Evolutionary conservation across 805 yeast species (phyloP).

Genomic region (Kuraishia capsulata): DNA sequence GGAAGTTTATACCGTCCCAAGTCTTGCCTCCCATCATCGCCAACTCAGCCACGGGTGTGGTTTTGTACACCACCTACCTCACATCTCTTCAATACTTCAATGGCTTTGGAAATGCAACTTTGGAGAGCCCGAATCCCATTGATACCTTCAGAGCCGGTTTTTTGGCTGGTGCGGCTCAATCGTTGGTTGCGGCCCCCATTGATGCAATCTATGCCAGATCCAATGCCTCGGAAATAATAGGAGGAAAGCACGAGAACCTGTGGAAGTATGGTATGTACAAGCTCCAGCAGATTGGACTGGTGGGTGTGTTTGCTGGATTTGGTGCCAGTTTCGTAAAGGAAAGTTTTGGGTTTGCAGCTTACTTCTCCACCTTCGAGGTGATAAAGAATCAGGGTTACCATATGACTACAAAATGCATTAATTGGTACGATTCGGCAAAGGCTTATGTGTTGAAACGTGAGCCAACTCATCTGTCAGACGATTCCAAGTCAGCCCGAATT

Average conservation of each 20-base stretch:
- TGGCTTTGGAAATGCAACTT: conserved; percentile 9
- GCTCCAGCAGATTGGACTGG: conserved; percentile 61
- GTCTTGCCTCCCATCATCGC: conserved; percentile 83
- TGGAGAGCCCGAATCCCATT: conserved; percentile 23
- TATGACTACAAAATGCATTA: conserved; percentile 33
- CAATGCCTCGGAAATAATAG: conserved; percentile 61
- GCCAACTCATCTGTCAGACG: neutral
- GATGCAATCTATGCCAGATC: conserved; percentile 87
- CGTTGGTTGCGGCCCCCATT: conserved; percentile 88
- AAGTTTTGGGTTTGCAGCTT: conserved; percentile 72
- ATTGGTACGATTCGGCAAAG: conserved; percentile 28
- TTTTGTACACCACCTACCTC: conserved; percentile 76
- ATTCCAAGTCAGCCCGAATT: neutral
- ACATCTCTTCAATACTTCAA: conserved; percentile 35
- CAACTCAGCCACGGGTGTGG: conserved; percentile 82
- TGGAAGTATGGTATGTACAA: conserved; percentile 72
- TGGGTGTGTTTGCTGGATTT: conserved; percentile 88
- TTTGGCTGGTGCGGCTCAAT: conserved; percentile 78
- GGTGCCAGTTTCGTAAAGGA: conserved; percentile 74
- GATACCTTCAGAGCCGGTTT: conserved; percentile 78
- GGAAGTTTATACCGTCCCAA: conserved; percentile 79
- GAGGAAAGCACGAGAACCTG: conserved; percentile 57
- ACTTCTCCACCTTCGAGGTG: conserved; percentile 72
- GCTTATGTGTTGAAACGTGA: conserved; percentile 12
- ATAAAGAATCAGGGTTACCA: conserved; percentile 63